Conservation (phyloP, 257 asterid species). For the Nicotiana tabacum region DNA sequence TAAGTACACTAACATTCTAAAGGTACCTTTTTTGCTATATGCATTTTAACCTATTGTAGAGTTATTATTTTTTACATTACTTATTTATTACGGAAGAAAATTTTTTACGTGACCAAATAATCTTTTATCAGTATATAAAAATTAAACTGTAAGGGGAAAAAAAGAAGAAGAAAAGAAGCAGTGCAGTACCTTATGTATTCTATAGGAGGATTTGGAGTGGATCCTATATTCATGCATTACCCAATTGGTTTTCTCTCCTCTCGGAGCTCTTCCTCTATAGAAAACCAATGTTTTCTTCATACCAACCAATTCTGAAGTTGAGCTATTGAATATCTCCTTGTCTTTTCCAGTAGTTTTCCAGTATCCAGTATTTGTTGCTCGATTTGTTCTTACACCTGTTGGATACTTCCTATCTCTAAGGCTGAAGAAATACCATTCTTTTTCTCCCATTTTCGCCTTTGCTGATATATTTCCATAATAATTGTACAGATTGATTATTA, state of each 20-base stretch:
- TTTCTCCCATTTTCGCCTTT: constrained; percentile 89
- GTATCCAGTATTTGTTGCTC: constrained; percentile 85
- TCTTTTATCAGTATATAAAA: too few relatives aligned
- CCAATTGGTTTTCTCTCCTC: constrained; percentile 94
- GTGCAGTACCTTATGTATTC: constrained; percentile 58
- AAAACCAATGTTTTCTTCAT: constrained; percentile 94
- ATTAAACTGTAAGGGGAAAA: too few relatives aligned
- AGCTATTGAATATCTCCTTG: constrained; percentile 74
- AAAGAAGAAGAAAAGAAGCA: too few relatives aligned
- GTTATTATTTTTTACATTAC: too few relatives aligned
- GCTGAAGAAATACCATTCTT: constrained; percentile 93
- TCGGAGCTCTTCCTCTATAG: constrained; percentile 86
- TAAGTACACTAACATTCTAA: too few relatives aligned
- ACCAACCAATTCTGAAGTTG: constrained; percentile 66
- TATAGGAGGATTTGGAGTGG: constrained; percentile 67
- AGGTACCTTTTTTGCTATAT: too few relatives aligned
- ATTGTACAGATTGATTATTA: not conserved
- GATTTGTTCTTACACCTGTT: constrained; percentile 83
- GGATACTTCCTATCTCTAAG: constrained; percentile 87
- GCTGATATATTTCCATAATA: too few relatives aligned
- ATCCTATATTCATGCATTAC: constrained; percentile 96
- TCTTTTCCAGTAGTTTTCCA: constrained; percentile 97
- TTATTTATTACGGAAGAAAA: too few relatives aligned
- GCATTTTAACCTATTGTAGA: too few relatives aligned
- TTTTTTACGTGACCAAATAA: too few relatives aligned